A percentile compares a stretch with the other conserved stretches of the same genome.
Evolutionary conservation across 2,329 filamentous ascomycete genomes (phyloP).

Genomic region (Aspergillus fructus): DNA sequence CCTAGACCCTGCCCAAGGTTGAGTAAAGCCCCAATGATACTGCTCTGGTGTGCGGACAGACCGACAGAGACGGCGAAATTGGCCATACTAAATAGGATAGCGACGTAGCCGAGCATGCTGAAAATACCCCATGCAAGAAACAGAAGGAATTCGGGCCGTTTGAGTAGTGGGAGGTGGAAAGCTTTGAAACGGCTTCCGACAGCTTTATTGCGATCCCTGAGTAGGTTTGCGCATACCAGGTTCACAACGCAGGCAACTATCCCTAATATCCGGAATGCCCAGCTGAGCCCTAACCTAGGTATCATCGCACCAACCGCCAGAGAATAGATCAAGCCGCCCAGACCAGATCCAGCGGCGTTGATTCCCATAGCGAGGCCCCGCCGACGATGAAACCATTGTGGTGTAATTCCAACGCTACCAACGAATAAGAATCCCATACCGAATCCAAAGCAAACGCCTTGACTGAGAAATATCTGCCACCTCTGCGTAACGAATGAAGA

Average conservation of each 20-base stretch:
- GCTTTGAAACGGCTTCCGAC: slow-evolving; percentile 53
- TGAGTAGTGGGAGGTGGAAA: slow-evolving; percentile 56
- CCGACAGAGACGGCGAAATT: slow-evolving; percentile 62
- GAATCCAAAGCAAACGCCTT: slow-evolving; percentile 62
- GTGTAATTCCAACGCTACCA: slow-evolving; percentile 54
- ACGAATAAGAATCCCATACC: slow-evolving; percentile 65
- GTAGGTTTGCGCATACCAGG: slow-evolving; percentile 52
- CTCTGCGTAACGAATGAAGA: slow-evolving; percentile 57
- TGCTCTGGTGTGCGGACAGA: slow-evolving; percentile 59
- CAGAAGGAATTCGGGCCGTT: slow-evolving; percentile 55
- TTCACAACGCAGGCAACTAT: slow-evolving; percentile 56
- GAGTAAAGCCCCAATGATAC: slow-evolving; percentile 60
- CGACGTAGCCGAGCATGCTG: slow-evolving; percentile 65
- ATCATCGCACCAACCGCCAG: slow-evolving; percentile 61
- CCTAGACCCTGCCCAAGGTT: slow-evolving; percentile 61
- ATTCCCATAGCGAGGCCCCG: slow-evolving; percentile 62
- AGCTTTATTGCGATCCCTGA: slow-evolving; percentile 59
- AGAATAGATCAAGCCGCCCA: slow-evolving; percentile 61
- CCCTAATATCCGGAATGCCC: slow-evolving; percentile 62
- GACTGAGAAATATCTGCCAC: slow-evolving; percentile 62
- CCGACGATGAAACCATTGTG: slow-evolving; percentile 62
- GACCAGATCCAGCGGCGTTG: slow-evolving; percentile 56
- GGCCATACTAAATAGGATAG: slow-evolving; percentile 63
- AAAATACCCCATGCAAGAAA: slow-evolving; percentile 61
- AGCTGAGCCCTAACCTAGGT: slow-evolving; percentile 53